Percentiles rank a stretch among this genome's conserved stretches.
Evolutionary conservation across 2,329 filamentous ascomycete species (phyloP).

Genomic region (Penicillium sp.): DNA sequence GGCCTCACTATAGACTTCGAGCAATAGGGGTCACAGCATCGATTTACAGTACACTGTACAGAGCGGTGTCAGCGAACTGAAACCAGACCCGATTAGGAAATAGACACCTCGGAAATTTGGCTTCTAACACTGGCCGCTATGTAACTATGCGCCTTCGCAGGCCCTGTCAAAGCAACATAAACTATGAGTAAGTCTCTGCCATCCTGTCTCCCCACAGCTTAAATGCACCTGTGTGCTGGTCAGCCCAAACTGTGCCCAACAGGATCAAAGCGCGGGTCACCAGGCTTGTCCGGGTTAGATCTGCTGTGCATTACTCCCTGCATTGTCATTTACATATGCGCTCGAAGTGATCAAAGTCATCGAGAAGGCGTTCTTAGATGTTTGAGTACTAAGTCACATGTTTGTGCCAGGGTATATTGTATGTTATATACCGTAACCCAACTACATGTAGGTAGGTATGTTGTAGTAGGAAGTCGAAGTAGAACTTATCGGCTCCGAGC

Average conservation of each 20-base stretch:
- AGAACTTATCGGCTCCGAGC: neutral
- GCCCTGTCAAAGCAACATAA: neutral
- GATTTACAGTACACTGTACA: no score
- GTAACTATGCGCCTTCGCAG: no score
- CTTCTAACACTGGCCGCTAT: no score
- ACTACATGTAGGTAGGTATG: no score
- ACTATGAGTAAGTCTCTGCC: neutral
- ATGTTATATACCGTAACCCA: no score
- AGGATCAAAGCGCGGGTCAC: constrained; percentile 22
- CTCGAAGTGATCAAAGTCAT: neutral
- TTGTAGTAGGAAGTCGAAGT: no score
- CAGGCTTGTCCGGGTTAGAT: constrained; percentile 7
- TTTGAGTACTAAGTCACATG: neutral
- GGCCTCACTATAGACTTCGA: no score
- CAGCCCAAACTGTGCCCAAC: constrained; percentile 17
- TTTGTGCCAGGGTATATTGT: neutral
- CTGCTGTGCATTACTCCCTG: constrained; percentile 18
- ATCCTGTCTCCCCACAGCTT: neutral
- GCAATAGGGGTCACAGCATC: no score
- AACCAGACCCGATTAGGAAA: no score
- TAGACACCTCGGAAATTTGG: no score
- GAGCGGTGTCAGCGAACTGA: no score
- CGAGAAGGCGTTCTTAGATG: neutral
- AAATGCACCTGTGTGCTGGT: neutral
- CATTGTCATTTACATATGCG: constrained; percentile 15